Percentiles rank a stretch among this genome's conserved stretches.
phyloP scores from a whole-genome alignment of 805 yeast genomes.

The Saturnispora bothae region DNA sequence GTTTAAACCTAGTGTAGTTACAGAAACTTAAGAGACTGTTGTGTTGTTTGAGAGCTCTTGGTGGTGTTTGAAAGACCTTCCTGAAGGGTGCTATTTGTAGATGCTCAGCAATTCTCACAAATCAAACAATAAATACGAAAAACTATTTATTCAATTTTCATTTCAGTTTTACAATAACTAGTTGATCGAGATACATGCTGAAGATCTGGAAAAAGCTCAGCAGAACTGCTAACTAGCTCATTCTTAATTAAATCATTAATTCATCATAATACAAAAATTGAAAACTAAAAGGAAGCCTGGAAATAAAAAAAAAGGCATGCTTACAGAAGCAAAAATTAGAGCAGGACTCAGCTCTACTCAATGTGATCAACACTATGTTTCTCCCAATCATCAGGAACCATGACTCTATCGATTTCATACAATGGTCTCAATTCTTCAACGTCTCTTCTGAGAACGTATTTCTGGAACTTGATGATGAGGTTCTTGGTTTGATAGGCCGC shows the following conservation, averaged over 20 bases:
- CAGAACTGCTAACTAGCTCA: background rate
- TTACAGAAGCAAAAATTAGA: background rate
- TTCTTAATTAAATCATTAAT: too few species aligned
- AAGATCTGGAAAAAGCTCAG: background rate
- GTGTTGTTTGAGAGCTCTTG: too few species aligned
- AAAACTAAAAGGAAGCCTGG: background rate
- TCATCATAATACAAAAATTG: too few species aligned
- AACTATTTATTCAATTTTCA: too few species aligned
- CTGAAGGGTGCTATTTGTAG: too few species aligned
- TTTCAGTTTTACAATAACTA: too few species aligned
- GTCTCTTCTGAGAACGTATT: constrained; percentile 37
- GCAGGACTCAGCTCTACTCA: constrained; percentile 30
- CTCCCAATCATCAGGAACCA: constrained; percentile 54
- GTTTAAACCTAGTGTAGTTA: too few species aligned
- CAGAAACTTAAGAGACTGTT: too few species aligned
- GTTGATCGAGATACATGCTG: too few species aligned
- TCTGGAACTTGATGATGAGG: constrained; percentile 35
- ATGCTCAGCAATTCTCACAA: too few species aligned
- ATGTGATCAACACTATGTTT: constrained; percentile 39
- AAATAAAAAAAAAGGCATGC: background rate
- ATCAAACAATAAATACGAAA: too few species aligned
- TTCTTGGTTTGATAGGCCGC: constrained; percentile 37
- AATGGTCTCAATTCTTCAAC: constrained; percentile 44
- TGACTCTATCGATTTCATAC: constrained; percentile 46
- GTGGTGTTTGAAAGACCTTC: too few species aligned